Conservation (phyloP, 1,284 basidiomycete species). For the Puccinia hordei region DNA sequence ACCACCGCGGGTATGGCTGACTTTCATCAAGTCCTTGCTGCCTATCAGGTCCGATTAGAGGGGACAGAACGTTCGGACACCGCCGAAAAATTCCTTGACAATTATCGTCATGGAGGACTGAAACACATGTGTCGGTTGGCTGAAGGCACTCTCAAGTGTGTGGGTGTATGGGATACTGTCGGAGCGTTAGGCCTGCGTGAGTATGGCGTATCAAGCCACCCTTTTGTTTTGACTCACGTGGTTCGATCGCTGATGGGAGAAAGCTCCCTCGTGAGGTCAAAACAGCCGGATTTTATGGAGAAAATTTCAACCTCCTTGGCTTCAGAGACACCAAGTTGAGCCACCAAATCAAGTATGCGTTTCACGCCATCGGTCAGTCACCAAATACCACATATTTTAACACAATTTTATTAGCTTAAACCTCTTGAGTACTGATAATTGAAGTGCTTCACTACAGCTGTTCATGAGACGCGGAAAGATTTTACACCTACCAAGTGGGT, state of each 20-base stretch:
- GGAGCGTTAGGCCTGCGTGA: slow-evolving; percentile 47
- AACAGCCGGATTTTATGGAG: slow-evolving; percentile 53
- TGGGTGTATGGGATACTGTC: slow-evolving; percentile 49
- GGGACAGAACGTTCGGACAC: slow-evolving; percentile 15
- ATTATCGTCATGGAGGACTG: slow-evolving; percentile 36
- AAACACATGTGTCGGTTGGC: slow-evolving; percentile 27
- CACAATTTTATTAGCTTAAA: not conserved
- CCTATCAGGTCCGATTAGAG: slow-evolving; percentile 47
- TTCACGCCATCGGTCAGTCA: slow-evolving; percentile 55
- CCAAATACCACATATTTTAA: not conserved
- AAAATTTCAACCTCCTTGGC: slow-evolving; percentile 52
- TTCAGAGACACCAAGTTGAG: slow-evolving; percentile 58
- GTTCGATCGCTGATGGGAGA: not conserved
- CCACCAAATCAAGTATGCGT: slow-evolving; percentile 55
- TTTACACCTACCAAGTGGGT: slow-evolving; percentile 57
- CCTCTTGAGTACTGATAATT: not conserved
- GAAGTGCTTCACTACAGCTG: slow-evolving; percentile 24
- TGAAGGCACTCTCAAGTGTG: slow-evolving; percentile 42
- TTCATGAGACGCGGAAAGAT: slow-evolving; percentile 57
- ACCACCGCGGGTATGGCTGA: slow-evolving; percentile 49
- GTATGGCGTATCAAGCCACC: not conserved
- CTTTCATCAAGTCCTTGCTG: slow-evolving; percentile 46
- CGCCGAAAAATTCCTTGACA: slow-evolving; percentile 41
- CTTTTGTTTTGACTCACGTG: not conserved
- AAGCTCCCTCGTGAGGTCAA: slow-evolving; percentile 52